Conservation (phyloP, 2,329 filamentous ascomycete genomes). For the Aulographum hederae region DNA sequence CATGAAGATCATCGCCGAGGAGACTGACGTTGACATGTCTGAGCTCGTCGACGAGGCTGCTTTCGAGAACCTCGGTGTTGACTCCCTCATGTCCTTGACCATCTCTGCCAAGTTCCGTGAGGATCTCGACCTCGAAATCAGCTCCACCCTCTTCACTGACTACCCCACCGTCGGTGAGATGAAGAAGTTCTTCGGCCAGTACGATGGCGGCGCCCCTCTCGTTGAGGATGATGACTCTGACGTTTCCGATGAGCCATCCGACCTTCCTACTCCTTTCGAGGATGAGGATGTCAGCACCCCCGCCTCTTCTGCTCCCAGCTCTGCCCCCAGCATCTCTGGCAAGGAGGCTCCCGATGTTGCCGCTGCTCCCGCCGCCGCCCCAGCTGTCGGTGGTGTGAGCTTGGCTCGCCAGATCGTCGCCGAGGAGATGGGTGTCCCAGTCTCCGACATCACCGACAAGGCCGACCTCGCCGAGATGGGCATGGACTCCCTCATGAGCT, state of each 20-base stretch:
- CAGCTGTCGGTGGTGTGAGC: slow-evolving; percentile 11
- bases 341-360: slow-evolving; percentile 16
- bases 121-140: slow-evolving; percentile 39
- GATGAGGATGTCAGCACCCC: slow-evolving; percentile 25
- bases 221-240: slow-evolving; percentile 23
- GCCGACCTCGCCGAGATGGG: slow-evolving; percentile 43
- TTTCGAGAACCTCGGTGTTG: slow-evolving; percentile 43
- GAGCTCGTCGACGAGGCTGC: slow-evolving; percentile 41
- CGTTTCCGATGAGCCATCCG: slow-evolving; percentile 17
- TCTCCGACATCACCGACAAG: slow-evolving; percentile 32
- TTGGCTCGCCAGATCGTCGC: slow-evolving; percentile 30
- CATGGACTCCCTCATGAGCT: slow-evolving; percentile 34
- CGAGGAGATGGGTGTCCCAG: slow-evolving; percentile 46
- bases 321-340: slow-evolving; percentile 19
- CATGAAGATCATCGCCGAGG: slow-evolving; percentile 48
- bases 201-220: slow-evolving; percentile 20
- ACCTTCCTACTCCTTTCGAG: slow-evolving; percentile 24
- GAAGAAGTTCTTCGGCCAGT: slow-evolving; percentile 35
- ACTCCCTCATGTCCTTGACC: slow-evolving; percentile 41
- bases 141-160: slow-evolving; percentile 40
- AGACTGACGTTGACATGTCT: slow-evolving; percentile 39
- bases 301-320: slow-evolving; percentile 28
- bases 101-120: slow-evolving; percentile 44
- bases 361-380: not conserved
- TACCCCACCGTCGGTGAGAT: slow-evolving; percentile 40